Conservation (phyloP, 495 filamentous ascomycete species). For the Tuber microsphaerosporum region DNA sequence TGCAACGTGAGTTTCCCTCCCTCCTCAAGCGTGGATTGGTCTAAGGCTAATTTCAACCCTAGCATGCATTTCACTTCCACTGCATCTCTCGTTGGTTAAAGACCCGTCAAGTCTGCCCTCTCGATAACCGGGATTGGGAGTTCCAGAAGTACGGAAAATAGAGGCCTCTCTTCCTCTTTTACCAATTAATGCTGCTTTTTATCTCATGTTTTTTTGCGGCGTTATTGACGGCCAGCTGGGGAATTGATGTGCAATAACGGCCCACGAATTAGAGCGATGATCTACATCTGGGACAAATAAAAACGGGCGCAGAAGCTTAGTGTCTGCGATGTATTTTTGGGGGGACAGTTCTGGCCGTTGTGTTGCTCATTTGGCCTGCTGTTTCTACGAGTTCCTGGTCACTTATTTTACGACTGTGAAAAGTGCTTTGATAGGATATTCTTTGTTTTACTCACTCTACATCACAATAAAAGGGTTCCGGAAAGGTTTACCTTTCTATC, state of each 20-base stretch:
- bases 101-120: slow-evolving; percentile 95
- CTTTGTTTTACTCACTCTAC: not conserved
- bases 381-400: not conserved
- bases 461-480: not conserved
- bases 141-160: slow-evolving; percentile 97
- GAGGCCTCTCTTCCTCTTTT: slow-evolving; percentile 36
- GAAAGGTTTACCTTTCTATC: not conserved
- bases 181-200: not conserved
- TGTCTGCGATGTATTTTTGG: not conserved
- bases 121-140: slow-evolving; percentile 98
- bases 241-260: not conserved
- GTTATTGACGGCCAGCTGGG: not conserved
- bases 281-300: not conserved
- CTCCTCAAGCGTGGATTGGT: not conserved
- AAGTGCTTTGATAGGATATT: not conserved
- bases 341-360: not conserved
- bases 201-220: not conserved
- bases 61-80: slow-evolving; percentile 99
- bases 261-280: not conserved
- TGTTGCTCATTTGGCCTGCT: not conserved
- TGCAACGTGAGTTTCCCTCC: slow-evolving; percentile 69
- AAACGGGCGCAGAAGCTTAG: not conserved
- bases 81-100: slow-evolving; percentile 99
- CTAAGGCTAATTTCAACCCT: slow-evolving; percentile 12
- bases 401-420: not conserved